Percentiles rank a stretch among this genome's conserved stretches.
These are phyloP conservation scores for Kingdonia uniflora DNA, from an alignment of 164 flowering plant species.

Conservation along the genomic window DNA sequence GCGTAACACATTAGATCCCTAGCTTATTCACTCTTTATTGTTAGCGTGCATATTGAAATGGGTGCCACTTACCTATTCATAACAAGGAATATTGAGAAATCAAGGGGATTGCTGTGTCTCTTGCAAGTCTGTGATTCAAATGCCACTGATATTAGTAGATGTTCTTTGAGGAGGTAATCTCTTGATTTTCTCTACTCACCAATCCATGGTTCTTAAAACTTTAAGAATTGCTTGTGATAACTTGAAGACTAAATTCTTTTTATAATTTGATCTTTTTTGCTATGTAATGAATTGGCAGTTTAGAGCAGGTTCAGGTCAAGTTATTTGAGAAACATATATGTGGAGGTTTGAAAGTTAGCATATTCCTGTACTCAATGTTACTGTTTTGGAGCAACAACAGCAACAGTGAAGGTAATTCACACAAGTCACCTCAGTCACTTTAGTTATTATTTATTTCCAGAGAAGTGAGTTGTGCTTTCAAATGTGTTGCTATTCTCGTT, in stretches of 20 bases:
- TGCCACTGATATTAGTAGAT: conserved; percentile 8
- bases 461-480: too few species aligned
- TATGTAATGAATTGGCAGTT: conserved; percentile 48
- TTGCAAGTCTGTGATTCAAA: conserved; percentile 25
- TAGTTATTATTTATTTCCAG: too few species aligned
- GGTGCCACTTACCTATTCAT: conserved; percentile 35
- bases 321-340: conserved; percentile 42
- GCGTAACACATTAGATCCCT: not conserved
- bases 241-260: not conserved
- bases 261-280: not conserved
- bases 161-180: conserved; percentile 37
- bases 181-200: not conserved
- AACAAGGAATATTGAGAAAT: conserved; percentile 42
- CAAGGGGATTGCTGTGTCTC: conserved; percentile 31
- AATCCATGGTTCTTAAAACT: not conserved
- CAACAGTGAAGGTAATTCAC: conserved; percentile 31
- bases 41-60: conserved; percentile 37
- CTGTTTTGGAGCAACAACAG: conserved; percentile 25
- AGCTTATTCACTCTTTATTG: conserved; percentile 5
- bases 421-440: too few species aligned
- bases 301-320: conserved; percentile 67
- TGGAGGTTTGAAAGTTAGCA: conserved; percentile 43
- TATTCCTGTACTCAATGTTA: conserved; percentile 57
- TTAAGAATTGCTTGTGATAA: too few species aligned
- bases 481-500: too few species aligned